Conservation (phyloP, 768 basidiomycete genomes). For the Phylloporus sp. region DNA sequence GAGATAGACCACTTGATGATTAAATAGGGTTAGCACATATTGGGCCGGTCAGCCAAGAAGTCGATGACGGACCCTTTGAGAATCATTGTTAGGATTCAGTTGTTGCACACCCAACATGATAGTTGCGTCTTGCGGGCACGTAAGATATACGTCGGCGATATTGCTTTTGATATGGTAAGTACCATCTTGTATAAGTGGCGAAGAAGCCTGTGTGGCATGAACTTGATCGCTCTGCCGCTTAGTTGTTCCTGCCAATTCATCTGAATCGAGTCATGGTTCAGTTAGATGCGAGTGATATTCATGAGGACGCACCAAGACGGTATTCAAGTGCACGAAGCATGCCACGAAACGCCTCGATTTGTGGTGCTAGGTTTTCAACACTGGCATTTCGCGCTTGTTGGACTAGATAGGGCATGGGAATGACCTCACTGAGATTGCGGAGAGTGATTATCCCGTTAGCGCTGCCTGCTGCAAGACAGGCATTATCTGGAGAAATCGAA, state of each 20-base stretch:
- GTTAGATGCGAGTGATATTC: not conserved
- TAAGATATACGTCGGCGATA: not conserved
- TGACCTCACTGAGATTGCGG: not conserved
- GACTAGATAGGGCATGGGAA: not conserved
- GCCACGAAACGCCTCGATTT: not conserved
- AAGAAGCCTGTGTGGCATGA: not conserved
- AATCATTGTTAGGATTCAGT: not conserved
- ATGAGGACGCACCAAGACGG: not conserved
- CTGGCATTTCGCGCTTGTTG: not conserved
- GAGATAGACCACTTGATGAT: not conserved
- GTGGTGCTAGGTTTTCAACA: not conserved
- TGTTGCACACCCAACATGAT: not conserved
- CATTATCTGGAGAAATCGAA: conserved; percentile 5
- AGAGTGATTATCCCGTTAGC: not conserved
- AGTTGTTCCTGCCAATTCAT: not conserved
- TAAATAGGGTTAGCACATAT: no score
- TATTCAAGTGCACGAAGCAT: not conserved
- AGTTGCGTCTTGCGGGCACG: not conserved
- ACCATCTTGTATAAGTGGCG: not conserved
- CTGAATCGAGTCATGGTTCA: not conserved
- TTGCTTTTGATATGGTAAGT: not conserved
- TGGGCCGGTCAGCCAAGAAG: not conserved
- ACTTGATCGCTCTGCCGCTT: not conserved
- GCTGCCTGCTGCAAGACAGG: not conserved
- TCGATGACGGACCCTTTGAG: not conserved